phyloP scores from a whole-genome alignment of 805 yeast genomes.

The Suhomyces prunicola region DNA sequence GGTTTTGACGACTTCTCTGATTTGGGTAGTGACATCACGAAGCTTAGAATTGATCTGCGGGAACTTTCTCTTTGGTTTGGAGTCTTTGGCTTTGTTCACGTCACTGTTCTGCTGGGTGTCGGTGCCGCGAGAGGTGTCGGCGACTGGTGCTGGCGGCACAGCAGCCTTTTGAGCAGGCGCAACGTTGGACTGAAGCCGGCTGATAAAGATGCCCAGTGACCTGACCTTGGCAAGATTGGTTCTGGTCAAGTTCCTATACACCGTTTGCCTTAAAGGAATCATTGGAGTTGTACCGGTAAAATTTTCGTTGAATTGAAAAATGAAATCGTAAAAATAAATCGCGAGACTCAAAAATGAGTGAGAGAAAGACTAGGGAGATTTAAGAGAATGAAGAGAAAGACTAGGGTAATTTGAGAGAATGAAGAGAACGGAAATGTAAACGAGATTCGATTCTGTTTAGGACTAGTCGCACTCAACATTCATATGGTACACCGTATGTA shows the following conservation, averaged over 20 bases:
- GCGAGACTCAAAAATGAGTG: not conserved
- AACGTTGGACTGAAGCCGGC: slow-evolving; percentile 7
- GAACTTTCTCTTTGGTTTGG: not conserved
- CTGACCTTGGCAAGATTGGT: slow-evolving; percentile 7
- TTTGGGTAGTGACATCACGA: slow-evolving; percentile 33
- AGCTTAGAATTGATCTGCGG: slow-evolving; percentile 24
- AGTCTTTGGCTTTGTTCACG: not conserved
- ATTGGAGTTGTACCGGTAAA: slow-evolving; percentile 5
- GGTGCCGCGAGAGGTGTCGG: not conserved
- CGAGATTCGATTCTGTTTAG: too few species aligned
- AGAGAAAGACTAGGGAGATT: too few species aligned
- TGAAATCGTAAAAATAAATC: not conserved
- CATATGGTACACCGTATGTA: not conserved
- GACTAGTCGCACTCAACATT: too few species aligned
- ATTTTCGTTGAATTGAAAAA: not conserved
- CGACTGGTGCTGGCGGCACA: not conserved
- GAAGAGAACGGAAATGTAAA: too few species aligned
- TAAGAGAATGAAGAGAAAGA: too few species aligned
- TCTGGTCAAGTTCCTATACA: slow-evolving; percentile 11
- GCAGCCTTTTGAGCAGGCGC: not conserved
- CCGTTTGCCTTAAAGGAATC: slow-evolving; percentile 17
- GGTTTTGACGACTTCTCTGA: slow-evolving; percentile 21
- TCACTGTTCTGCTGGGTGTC: not conserved
- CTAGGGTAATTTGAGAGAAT: too few species aligned
- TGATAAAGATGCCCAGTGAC: slow-evolving; percentile 2